Percentiles rank a stretch among this genome's conserved stretches.
These are phyloP conservation scores for Saccharum officinarum DNA, from an alignment of 176 grass and related monocot species.

Conservation along the genomic window DNA sequence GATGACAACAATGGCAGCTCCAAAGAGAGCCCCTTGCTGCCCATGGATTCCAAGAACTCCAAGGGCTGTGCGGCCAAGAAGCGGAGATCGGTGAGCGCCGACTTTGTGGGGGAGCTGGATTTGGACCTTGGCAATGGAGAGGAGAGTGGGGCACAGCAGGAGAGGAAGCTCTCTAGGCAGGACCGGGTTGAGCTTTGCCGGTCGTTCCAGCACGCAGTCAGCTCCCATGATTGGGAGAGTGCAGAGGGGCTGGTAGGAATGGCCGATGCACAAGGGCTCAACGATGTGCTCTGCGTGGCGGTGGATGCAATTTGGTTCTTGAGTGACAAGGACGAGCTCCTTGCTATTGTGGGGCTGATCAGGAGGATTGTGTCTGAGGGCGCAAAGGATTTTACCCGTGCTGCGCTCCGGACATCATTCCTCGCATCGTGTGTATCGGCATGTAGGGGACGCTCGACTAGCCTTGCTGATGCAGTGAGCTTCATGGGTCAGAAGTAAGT, in stretches of 20 bases:
- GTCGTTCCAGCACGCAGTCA: slow-evolving; percentile 75
- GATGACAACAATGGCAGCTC: slow-evolving; percentile 58
- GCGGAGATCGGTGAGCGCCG: slow-evolving; percentile 56
- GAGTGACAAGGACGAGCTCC: slow-evolving; percentile 63
- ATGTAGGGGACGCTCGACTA: slow-evolving; percentile 72
- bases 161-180: slow-evolving; percentile 75
- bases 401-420: slow-evolving; percentile 83
- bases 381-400: slow-evolving; percentile 83
- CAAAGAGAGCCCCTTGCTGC: slow-evolving; percentile 46
- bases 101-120: slow-evolving; percentile 61
- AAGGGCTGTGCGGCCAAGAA: slow-evolving; percentile 55
- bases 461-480: slow-evolving; percentile 71
- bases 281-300: slow-evolving; percentile 79
- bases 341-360: slow-evolving; percentile 65
- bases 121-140: slow-evolving; percentile 43
- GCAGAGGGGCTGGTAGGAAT: slow-evolving; percentile 53
- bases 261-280: slow-evolving; percentile 77
- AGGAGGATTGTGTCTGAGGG: slow-evolving; percentile 74
- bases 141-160: slow-evolving; percentile 58
- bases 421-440: slow-evolving; percentile 90
- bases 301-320: slow-evolving; percentile 97
- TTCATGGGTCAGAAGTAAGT: slow-evolving; percentile 97
- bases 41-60: slow-evolving; percentile 42
- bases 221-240: slow-evolving; percentile 60
- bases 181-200: slow-evolving; percentile 73